Conservation (phyloP, 139 green algal genomes). For the Micromonas pusilla region DNA sequence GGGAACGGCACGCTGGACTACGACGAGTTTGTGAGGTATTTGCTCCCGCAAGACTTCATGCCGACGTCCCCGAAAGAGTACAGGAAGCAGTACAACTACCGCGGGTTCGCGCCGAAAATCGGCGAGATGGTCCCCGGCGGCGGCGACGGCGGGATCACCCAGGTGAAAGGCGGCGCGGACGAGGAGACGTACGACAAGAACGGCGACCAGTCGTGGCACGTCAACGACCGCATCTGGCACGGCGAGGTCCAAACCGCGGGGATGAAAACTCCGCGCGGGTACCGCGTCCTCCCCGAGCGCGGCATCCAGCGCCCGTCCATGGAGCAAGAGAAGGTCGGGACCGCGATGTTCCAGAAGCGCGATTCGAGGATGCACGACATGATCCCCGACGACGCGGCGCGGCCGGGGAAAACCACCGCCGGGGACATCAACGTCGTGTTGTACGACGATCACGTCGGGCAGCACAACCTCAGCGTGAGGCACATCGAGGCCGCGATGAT, state of each 20-base stretch:
- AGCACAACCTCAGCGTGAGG: not conserved
- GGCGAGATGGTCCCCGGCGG: not conserved
- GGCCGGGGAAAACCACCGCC: not conserved
- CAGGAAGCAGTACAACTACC: not conserved
- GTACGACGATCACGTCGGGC: not conserved
- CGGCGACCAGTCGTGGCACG: too few relatives aligned
- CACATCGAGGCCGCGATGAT: not conserved
- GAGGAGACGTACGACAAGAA: too few relatives aligned
- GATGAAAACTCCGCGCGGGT: too few relatives aligned
- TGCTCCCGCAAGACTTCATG: not conserved
- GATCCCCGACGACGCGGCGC: not conserved
- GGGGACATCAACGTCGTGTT: not conserved
- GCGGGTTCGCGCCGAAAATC: not conserved
- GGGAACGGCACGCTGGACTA: not conserved
- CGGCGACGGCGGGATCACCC: too few relatives aligned
- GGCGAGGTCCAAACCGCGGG: too few relatives aligned
- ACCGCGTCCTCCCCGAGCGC: too few relatives aligned
- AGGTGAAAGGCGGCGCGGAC: too few relatives aligned
- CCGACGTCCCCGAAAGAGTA: not conserved
- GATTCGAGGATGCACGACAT: not conserved
- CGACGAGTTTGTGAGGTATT: not conserved
- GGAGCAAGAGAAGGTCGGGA: too few relatives aligned
- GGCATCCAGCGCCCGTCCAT: too few relatives aligned
- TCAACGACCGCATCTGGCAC: too few relatives aligned
- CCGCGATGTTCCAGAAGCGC: too few relatives aligned